phyloP scores from a whole-genome alignment of 1,284 basidiomycete genomes.

The Testicularia cyperi region DNA sequence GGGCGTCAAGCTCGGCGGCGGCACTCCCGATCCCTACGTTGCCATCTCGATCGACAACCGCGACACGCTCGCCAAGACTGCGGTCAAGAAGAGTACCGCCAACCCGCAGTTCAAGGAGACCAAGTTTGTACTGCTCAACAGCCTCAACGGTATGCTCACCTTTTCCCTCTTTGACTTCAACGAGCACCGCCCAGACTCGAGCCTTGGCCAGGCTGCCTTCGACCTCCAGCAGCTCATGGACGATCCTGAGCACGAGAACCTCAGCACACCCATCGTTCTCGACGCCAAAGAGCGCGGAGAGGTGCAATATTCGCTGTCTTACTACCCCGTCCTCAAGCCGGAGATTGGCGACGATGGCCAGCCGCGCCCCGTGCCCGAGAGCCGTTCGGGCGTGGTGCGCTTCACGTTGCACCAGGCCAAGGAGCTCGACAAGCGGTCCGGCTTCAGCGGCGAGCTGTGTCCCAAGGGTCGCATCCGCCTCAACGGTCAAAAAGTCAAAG shows the following conservation, averaged over 20 bases:
- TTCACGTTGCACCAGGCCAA: slow-evolving; percentile 92
- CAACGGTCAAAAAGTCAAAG: slow-evolving; percentile 55
- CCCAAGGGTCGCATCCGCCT: slow-evolving; percentile 61
- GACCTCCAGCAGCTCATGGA: slow-evolving; percentile 75
- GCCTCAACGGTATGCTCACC: slow-evolving; percentile 76
- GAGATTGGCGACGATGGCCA: slow-evolving; percentile 70
- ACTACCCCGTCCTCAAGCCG: slow-evolving; percentile 85
- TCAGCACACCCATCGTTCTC: slow-evolving; percentile 72
- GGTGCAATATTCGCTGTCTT: slow-evolving; percentile 75
- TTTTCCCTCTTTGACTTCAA: slow-evolving; percentile 85
- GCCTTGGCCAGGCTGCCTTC: slow-evolving; percentile 76
- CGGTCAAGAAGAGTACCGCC: slow-evolving; percentile 71
- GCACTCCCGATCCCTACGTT: slow-evolving; percentile 88
- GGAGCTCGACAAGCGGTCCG: slow-evolving; percentile 66
- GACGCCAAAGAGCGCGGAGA: slow-evolving; percentile 87
- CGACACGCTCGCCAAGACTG: slow-evolving; percentile 70
- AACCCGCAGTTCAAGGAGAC: slow-evolving; percentile 93
- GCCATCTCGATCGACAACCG: slow-evolving; percentile 75
- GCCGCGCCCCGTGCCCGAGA: slow-evolving; percentile 74
- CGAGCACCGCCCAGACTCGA: slow-evolving; percentile 78
- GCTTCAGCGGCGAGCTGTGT: slow-evolving; percentile 65
- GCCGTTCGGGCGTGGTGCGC: slow-evolving; percentile 84
- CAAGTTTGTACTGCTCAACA: slow-evolving; percentile 85
- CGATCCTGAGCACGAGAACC: slow-evolving; percentile 79
- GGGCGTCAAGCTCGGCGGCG: slow-evolving; percentile 83